Evolutionary conservation across 23 red algal species (phyloP), one percentile per base, ranked within the genome.

Genomic region (Gracilaria gracilis): DNA sequence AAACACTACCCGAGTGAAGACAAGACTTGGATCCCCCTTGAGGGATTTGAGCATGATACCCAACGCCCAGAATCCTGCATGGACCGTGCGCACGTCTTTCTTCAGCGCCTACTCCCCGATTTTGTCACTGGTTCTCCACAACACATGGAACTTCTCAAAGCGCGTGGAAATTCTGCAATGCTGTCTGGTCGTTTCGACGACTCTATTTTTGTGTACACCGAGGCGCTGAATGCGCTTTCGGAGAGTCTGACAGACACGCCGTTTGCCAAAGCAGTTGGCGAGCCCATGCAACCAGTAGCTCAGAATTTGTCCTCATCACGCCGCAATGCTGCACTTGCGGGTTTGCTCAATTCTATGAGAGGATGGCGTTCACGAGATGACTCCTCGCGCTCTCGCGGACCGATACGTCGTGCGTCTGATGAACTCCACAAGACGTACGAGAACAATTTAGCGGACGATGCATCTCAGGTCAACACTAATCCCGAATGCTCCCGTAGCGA

Each of bases 101-200:
- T 96, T 39, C 84, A 88, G 59, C 66, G 83, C 42, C 27, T 85
- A 19, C 39, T 82, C 25, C 65, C 65, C 48, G 66, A 80, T 23
- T 27, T 77, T 31, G 64, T 47, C 7, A 25, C 71, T 9, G 46
- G 59, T 4, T 75, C 69, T 40, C 51, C 75, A n/a, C 74, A 51
- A 27, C 80, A 84, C 66, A 46, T 94, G 37, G 92, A 87, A 50
- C 17, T 67, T 6, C 55, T 94, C 19, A 94, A 94, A 42, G 69
- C 72, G 38, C 92, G 92, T 6, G 92, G 92, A 6, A 94, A 94
- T 73, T 71, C 72, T 39, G 81, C 82, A 9, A 80, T 94, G 55
- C 69, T 88, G 9, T 78, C 83, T 49, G 50, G 75, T 57, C 92
- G 92, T 44, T 94, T 82, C 58, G 75, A 28, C 3, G 92, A 94